phyloP scores from a whole-genome alignment of 345 rosid genomes.

The Eucalyptus sideroxylon region DNA sequence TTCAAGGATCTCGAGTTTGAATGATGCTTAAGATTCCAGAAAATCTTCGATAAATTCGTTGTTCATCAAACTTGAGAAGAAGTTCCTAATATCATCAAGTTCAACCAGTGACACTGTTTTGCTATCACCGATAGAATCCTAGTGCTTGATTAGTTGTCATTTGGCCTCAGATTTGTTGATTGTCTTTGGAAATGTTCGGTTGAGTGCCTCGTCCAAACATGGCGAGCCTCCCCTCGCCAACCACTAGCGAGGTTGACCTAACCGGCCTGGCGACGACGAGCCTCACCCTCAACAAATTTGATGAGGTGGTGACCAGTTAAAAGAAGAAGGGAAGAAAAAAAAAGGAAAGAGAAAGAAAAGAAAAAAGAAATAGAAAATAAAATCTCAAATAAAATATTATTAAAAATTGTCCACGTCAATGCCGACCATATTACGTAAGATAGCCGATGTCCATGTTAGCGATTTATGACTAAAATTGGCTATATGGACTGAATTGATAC shows the following conservation, averaged over 20 bases:
- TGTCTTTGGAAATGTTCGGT: neutral
- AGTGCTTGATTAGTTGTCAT: neutral
- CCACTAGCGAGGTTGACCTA: neutral
- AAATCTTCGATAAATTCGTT: too few species aligned
- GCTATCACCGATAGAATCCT: neutral
- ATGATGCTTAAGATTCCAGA: neutral
- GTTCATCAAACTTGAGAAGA: neutral
- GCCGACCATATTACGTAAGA: neutral
- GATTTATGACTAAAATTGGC: too few species aligned
- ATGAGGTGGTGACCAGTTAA: neutral
- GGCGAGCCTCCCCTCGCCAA: neutral
- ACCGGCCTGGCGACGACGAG: fast-evolving
- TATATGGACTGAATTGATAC: too few species aligned
- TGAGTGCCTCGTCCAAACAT: neutral
- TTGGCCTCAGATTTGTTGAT: neutral
- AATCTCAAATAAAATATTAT: too few species aligned
- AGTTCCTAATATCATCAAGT: neutral
- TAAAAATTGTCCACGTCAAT: too few species aligned
- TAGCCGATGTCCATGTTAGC: too few species aligned
- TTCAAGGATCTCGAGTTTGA: neutral
- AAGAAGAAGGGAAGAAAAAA: neutral
- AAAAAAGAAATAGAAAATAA: too few species aligned
- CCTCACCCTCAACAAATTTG: neutral
- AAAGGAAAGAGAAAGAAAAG: too few species aligned
- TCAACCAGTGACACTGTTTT: neutral